Conservation (phyloP, 2,329 filamentous ascomycete species). For the Meredithiella fracta region DNA sequence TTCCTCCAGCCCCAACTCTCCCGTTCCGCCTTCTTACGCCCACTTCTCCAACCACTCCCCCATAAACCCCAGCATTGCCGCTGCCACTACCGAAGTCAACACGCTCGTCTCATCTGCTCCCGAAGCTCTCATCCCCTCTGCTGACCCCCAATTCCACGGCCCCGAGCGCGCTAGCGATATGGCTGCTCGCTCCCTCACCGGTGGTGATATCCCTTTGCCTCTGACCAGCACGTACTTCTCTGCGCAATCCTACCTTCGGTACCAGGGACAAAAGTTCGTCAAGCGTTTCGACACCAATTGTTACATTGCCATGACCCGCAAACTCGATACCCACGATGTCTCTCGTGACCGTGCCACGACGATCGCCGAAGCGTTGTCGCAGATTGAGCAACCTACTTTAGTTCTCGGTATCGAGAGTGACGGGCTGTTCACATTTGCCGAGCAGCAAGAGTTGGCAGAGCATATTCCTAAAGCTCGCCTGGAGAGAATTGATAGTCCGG, state of each 20-base stretch:
- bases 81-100: constrained; percentile 16
- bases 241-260: constrained; percentile 90
- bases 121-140: constrained; percentile 20
- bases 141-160: constrained; percentile 57
- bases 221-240: constrained; percentile 80
- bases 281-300: constrained; percentile 96
- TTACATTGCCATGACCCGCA: constrained; percentile 96
- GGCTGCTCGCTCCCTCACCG: constrained; percentile 25
- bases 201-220: constrained; percentile 28
- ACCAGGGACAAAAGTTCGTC: constrained; percentile 93
- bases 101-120: constrained; percentile 18
- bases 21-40: constrained; percentile 17
- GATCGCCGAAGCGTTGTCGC: constrained; percentile 57
- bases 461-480: constrained; percentile 63
- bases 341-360: constrained; percentile 55
- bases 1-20: constrained; percentile 20
- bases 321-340: constrained; percentile 92
- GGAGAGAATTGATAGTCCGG: constrained; percentile 78
- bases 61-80: constrained; percentile 14
- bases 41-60: constrained; percentile 15
- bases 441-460: constrained; percentile 80
- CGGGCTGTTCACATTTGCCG: constrained; percentile 89
- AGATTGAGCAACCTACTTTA: constrained; percentile 77
- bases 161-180: constrained; percentile 3
- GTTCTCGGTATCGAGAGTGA: constrained; percentile 92